Evolutionary conservation across 495 filamentous ascomycete species (phyloP).

Genomic region (Corynascus novoguineensis): DNA sequence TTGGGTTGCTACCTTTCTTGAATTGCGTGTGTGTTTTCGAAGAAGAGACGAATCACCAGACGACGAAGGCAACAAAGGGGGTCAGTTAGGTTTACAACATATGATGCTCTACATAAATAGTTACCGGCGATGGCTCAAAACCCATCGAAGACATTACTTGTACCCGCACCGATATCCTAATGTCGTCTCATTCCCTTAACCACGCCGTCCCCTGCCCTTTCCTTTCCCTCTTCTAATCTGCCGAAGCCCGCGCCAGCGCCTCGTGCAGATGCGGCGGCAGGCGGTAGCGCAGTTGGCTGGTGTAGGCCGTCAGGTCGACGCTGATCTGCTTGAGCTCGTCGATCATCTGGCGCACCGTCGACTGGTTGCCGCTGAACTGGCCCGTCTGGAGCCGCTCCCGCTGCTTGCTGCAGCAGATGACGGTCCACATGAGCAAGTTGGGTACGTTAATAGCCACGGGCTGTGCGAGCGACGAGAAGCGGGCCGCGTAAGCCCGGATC

Average conservation of each 20-base stretch:
- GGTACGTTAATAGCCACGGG: constrained; percentile 81
- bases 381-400: constrained; percentile 59
- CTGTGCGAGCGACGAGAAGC: constrained; percentile 67
- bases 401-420: constrained; percentile 72
- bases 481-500: constrained; percentile 69
- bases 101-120: no score
- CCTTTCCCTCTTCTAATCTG: no score
- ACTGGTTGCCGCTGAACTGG: constrained; percentile 67
- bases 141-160: no score
- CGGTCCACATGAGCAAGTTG: constrained; percentile 86
- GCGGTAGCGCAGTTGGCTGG: constrained; percentile 87
- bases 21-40: no score
- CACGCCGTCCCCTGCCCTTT: no score
- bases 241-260: constrained; percentile 68
- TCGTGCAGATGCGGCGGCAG: constrained; percentile 69
- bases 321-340: constrained; percentile 67
- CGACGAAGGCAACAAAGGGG: no score
- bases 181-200: no score
- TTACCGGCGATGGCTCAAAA: no score
- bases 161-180: no score
- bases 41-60: no score
- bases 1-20: no score
- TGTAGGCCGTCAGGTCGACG: constrained; percentile 88
- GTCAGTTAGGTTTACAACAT: no score
- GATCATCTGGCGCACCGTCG: constrained; percentile 57